These are phyloP conservation scores for Verticillium alfalfae DNA, from an alignment of 2,329 filamentous ascomycete species.

Conservation along the genomic window DNA sequence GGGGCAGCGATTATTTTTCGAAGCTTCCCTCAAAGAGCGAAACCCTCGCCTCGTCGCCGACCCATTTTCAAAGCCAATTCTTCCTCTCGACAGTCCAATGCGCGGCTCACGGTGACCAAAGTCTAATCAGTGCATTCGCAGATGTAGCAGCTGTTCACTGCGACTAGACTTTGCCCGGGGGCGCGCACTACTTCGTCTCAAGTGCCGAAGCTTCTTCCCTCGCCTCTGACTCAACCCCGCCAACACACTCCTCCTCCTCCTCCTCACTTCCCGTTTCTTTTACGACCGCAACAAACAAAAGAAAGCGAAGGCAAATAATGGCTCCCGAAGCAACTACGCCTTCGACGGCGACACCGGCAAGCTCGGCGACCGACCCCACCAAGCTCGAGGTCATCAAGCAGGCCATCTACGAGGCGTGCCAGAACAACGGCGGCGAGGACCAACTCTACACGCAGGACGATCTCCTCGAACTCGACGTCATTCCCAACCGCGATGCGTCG, in stretches of 20 bases:
- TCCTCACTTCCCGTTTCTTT: neutral
- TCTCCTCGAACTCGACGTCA: slow-evolving; percentile 49
- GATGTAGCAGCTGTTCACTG: slow-evolving; percentile 1
- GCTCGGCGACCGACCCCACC: slow-evolving; percentile 15
- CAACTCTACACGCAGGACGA: slow-evolving; percentile 54
- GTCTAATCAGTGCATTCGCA: neutral
- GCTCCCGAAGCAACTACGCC: slow-evolving; percentile 8
- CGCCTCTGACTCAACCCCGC: neutral
- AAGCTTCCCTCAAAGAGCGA: slow-evolving; percentile 3
- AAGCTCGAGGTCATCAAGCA: slow-evolving; percentile 50
- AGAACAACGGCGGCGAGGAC: slow-evolving; percentile 39
- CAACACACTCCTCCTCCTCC: neutral
- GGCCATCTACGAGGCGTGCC: slow-evolving; percentile 50
- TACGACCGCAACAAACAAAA: neutral
- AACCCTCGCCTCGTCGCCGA: slow-evolving; percentile 11
- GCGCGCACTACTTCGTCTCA: neutral
- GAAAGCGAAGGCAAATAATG: neutral
- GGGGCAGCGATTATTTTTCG: slow-evolving; percentile 4
- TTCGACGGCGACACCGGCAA: slow-evolving; percentile 2
- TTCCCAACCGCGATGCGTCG: slow-evolving; percentile 50
- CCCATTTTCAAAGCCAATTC: slow-evolving; percentile 6
- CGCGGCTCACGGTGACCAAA: neutral
- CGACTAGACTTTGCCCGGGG: neutral
- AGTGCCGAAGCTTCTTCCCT: neutral
- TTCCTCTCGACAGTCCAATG: neutral